A percentile compares a stretch with the other conserved stretches of the same genome.
These are phyloP conservation scores for Wallacemonas sp. DNA, from an alignment of 208 protist species.

Conservation along the genomic window DNA sequence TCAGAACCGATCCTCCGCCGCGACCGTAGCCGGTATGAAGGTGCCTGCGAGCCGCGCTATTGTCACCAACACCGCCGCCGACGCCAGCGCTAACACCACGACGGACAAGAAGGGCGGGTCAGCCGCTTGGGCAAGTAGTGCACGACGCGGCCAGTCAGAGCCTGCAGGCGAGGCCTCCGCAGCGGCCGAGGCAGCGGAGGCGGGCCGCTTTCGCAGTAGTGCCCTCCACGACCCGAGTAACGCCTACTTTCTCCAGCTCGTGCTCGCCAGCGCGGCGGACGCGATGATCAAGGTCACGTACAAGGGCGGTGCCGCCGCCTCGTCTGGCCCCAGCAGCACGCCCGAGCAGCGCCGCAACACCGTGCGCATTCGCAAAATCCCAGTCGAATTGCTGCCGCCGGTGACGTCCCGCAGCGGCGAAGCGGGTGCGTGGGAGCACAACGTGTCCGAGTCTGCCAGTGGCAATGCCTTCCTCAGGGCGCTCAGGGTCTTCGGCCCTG, in stretches of 20 bases:
- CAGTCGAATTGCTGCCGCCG: background rate
- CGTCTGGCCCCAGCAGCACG: background rate
- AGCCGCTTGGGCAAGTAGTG: background rate
- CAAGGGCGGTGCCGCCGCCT: background rate
- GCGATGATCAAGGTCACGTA: constrained; percentile 6
- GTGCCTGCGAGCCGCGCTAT: background rate
- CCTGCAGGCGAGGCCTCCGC: background rate
- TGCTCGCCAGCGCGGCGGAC: constrained; percentile 8
- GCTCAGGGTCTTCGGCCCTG: background rate
- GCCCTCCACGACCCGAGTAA: constrained; percentile 10
- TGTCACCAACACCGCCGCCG: background rate
- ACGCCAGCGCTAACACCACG: background rate
- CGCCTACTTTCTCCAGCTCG: constrained; percentile 19
- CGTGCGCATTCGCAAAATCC: background rate
- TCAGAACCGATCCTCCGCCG: background rate
- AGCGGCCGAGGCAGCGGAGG: background rate
- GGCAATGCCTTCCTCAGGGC: background rate
- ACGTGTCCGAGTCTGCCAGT: constrained; percentile 4
- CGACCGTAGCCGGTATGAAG: background rate
- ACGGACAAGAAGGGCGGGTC: background rate
- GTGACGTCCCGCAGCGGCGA: background rate
- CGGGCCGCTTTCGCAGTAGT: background rate
- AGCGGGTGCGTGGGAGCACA: background rate
- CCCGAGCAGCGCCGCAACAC: constrained; percentile 5
- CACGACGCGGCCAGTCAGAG: background rate